Base-by-base conservation (phyloP, 176 grass and related monocot species). In the Zizania latifolia region DNA sequence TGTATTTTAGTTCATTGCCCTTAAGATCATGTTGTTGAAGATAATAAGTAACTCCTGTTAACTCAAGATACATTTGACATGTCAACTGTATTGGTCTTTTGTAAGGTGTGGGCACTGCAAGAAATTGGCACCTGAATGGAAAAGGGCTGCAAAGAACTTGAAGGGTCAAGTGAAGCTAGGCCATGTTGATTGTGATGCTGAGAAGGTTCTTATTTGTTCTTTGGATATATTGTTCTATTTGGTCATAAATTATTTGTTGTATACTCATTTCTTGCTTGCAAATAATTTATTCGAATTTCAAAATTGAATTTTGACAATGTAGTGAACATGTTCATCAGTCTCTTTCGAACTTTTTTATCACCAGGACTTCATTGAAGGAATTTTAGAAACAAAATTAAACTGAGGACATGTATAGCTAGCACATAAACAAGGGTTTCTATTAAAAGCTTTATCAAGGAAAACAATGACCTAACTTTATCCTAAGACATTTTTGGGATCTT, bases 121-220 rank as follows among this genome's bases (percentile, higher is more conserved):
- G 84, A 99, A 95, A 82, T 84, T 99, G 74, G 92, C 96, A 68
- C 96, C 96, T 68, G 96, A 99, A 84, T 99, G 96, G 96, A 99
- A 99, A 72, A 92, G 67, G 83, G 92, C 92, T 27, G 84, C 96
- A 40, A 99, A 95, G 82, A 95, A 92, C 78, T 88, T 99, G 70
- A 92, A 95, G 71, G 92, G 96, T 40, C 93, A 95, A 72, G 92
- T 99, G 60, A 95, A 99, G 78, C 83, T 99, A 58, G 92, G 96
- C 3, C 96, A 99, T 75, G 89, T 99, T 68, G 92, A 99, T 86
- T 99, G 96, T 85, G 96, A 99, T 41, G 83, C 92, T 56, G 92
- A 99, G 61, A 99, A 95, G 87, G 46, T 82, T 66, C 63, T 74
- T 68, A 33, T 57, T 33, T 48, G 27, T 41, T 76, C 21, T 64